Percentiles rank a stretch among this genome's conserved stretches.
phyloP scores from a whole-genome alignment of 202 grass and related monocot species.

The Carex sylvatica region DNA sequence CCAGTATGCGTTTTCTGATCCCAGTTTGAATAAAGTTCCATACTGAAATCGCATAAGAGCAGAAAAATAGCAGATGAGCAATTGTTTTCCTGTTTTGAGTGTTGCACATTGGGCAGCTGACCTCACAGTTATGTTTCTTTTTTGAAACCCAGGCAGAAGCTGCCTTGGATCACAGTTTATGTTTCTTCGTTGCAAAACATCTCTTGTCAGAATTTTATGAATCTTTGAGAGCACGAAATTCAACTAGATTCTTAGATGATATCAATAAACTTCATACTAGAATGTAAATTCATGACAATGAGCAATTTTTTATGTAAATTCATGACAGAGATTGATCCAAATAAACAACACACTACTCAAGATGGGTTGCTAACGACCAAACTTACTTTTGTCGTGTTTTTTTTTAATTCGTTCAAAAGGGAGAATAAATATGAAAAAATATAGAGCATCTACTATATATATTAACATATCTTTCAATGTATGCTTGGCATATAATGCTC shows the following conservation, averaged over 20 bases:
- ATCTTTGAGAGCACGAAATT: background rate
- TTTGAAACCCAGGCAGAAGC: no score
- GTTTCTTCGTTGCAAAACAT: no score
- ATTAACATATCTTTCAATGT: background rate
- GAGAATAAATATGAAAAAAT: background rate
- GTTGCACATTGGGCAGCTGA: no score
- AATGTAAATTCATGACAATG: slow-evolving; percentile 1
- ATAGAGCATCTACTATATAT: background rate
- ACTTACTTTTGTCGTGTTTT: background rate
- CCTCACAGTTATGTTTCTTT: no score
- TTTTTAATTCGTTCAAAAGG: background rate
- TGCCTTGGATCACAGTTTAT: no score
- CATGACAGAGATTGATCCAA: slow-evolving; percentile 15
- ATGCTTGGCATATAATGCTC: background rate
- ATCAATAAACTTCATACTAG: no score
- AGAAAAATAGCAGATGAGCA: no score
- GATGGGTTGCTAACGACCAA: background rate
- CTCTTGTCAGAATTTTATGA: no score
- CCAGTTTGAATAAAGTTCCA: no score
- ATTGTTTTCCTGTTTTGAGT: no score
- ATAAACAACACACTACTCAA: background rate
- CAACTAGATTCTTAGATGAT: background rate
- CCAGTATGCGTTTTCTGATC: no score
- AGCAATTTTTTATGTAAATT: background rate
- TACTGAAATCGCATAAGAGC: no score